A percentile compares a stretch with the other conserved stretches of the same genome.
Conservation (phyloP, 306 rosid species). For the Myrica gale region DNA sequence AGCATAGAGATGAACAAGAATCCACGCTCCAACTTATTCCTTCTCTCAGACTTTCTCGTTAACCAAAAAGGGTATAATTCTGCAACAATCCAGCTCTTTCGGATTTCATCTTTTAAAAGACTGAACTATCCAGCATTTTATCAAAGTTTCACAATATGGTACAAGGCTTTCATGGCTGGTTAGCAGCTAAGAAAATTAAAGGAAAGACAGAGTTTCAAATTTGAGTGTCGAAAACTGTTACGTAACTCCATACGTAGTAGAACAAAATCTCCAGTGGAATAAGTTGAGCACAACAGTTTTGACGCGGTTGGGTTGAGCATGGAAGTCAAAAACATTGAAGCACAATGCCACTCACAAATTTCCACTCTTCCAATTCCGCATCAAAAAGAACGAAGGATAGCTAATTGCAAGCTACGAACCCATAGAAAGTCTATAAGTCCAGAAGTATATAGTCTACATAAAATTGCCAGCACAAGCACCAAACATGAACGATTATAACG, state of each 20-base stretch:
- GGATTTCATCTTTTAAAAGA: neutral
- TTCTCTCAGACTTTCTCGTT: neutral
- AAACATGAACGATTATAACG: neutral
- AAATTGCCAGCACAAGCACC: neutral
- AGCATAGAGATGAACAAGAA: conserved; percentile 18
- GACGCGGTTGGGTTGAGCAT: conserved; percentile 17
- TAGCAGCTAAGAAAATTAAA: neutral
- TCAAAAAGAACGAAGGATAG: neutral
- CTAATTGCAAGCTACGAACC: neutral
- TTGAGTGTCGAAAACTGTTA: neutral
- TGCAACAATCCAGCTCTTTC: neutral
- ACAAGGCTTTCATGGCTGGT: neutral
- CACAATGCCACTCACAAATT: conserved; percentile 27
- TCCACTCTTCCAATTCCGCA: conserved; percentile 4
- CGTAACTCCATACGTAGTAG: neutral
- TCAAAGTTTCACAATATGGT: neutral
- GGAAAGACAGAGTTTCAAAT: neutral
- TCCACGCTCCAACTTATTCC: neutral
- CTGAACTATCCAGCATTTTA: neutral
- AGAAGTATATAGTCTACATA: neutral
- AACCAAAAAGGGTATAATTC: neutral
- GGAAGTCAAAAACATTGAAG: neutral
- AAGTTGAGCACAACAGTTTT: conserved; percentile 19
- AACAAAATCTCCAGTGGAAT: neutral
- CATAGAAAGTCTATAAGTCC: neutral